Evolutionary conservation across 148 eudicot genomes (phyloP).

Genomic region (Heliosperma pusillum): DNA sequence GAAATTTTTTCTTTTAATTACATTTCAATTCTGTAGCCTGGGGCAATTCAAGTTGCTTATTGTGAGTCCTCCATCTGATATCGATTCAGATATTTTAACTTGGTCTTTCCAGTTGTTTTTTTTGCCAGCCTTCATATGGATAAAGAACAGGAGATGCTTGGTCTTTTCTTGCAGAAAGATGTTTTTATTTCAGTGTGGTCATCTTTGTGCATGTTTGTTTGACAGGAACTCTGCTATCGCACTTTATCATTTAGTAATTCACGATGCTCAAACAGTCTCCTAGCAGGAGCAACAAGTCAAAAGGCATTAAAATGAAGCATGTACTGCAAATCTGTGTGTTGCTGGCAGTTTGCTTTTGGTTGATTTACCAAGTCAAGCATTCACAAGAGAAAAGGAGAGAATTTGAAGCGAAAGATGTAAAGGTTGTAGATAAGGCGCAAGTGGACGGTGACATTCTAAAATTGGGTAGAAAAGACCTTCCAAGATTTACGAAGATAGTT

Average conservation of each 20-base stretch:
- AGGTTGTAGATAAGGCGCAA: conserved; percentile 18
- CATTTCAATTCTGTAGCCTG: neutral
- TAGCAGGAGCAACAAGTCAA: conserved; percentile 66
- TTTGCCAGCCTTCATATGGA: neutral
- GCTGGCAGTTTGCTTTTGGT: conserved; percentile 82
- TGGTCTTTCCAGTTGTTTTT: neutral
- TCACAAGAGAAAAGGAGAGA: conserved; percentile 78
- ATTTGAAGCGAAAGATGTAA: conserved; percentile 49
- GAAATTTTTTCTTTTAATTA: neutral
- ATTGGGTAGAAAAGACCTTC: conserved; percentile 70
- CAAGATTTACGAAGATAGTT: conserved; percentile 30
- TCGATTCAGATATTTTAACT: too few species aligned
- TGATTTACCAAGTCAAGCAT: conserved; percentile 86
- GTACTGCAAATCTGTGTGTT: conserved; percentile 70
- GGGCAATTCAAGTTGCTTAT: neutral
- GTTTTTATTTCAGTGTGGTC: neutral
- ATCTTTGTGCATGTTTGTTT: conserved; percentile 12
- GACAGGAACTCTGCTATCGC: conserved; percentile 8
- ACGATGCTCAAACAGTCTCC: conserved; percentile 72
- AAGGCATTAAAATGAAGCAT: conserved; percentile 63
- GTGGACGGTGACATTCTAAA: conserved; percentile 31
- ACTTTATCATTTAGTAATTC: conserved; percentile 15
- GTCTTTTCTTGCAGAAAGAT: conserved; percentile 4
- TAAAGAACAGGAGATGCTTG: neutral
- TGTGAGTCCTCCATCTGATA: neutral